Base-by-base conservation (phyloP, 805 yeast species). In the Groenewaldozyma salmanticensis region DNA sequence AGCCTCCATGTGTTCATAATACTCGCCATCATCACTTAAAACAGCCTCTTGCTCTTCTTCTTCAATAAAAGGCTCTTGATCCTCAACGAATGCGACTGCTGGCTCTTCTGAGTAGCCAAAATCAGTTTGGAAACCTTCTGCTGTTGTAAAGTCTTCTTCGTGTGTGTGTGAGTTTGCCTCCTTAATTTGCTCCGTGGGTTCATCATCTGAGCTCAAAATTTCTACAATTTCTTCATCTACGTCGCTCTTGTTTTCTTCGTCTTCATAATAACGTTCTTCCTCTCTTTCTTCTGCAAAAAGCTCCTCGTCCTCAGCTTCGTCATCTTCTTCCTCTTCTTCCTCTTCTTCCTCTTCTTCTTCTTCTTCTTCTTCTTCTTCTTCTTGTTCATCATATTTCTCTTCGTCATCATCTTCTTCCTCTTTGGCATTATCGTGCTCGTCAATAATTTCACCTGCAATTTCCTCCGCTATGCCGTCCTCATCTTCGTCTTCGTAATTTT, bases 251-350 rank as follows among this genome's bases (percentile, higher is more conserved):
- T n/a, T n/a, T n/a, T n/a, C n/a, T n/a, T n/a, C n/a, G n/a, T n/a
- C n/a, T n/a, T n/a, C n/a, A n/a, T n/a, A n/a, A n/a, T n/a, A n/a
- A n/a, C 27, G 29, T 18, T 42, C 46, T 4, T 29, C 44, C 15
- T 39, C 39, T 15, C 15, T n/a, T n/a, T 21, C 32, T n/a, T 33
- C 41, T 4, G 36, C 33, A 4, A 35, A 42, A 11, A 36, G 39
- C 9, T 34, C 42, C 13, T 37, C 20, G 15, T 27, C 16, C 31
- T 35, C 24, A 6, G 31, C 32, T 4, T 40, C 41, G 15, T 46
- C 50, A n/a, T 35, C 43, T 16, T 39, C 45, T 17, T 43, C 36
- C 21, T 39, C 49, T 21, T 21, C 44, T 19, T 31, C 33, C 29
- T 34, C 47, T 22, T 38, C 41, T 21, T 31, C 35, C n/a, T 31